Percentiles rank a stretch among this genome's conserved stretches.
These are phyloP conservation scores for Salvia miltiorrhiza DNA, from an alignment of 257 asterid genomes.

Conservation along the genomic window DNA sequence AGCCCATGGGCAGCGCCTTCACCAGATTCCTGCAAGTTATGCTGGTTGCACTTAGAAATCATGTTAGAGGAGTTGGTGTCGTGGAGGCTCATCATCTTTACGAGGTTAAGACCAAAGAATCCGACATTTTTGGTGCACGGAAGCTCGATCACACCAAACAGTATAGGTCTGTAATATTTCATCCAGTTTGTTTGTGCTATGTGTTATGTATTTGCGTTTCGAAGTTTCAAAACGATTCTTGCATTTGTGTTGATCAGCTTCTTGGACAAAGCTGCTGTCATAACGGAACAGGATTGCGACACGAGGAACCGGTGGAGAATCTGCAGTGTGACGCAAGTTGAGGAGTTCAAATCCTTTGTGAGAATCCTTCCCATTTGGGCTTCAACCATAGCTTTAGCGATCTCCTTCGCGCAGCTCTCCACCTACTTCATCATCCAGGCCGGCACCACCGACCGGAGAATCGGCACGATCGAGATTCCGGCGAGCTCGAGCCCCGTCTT, in stretches of 20 bases:
- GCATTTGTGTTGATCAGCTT: constrained; percentile 33
- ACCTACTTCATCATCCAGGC: constrained; percentile 73
- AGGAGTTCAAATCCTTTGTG: constrained; percentile 63
- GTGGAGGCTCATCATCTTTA: constrained; percentile 27
- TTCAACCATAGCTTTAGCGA: constrained; percentile 66
- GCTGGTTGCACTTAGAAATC: constrained; percentile 52
- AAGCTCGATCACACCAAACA: constrained; percentile 58
- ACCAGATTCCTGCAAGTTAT: constrained; percentile 68
- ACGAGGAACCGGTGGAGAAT: constrained; percentile 45
- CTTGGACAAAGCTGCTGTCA: constrained; percentile 66
- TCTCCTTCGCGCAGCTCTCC: constrained; percentile 70
- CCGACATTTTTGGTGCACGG: constrained; percentile 60
- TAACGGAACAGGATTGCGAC: constrained; percentile 31
- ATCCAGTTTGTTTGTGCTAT: too few relatives aligned
- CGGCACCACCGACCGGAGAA: constrained; percentile 35
- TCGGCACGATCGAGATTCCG: constrained; percentile 47
- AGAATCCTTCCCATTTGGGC: constrained; percentile 68
- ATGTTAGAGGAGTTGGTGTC: constrained; percentile 41
- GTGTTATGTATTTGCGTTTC: too few relatives aligned
- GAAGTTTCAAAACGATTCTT: too few relatives aligned
- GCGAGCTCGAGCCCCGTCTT: constrained; percentile 65
- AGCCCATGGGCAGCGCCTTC: constrained; percentile 80
- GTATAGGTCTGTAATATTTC: constrained; percentile 55
- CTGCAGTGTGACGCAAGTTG: constrained; percentile 72
- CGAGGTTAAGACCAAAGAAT: constrained; percentile 52